A percentile compares a stretch with the other conserved stretches of the same genome.
These are phyloP conservation scores for Coemansia sp. DNA, from an alignment of 371 early-diverging fungal genomes.

Conservation along the genomic window DNA sequence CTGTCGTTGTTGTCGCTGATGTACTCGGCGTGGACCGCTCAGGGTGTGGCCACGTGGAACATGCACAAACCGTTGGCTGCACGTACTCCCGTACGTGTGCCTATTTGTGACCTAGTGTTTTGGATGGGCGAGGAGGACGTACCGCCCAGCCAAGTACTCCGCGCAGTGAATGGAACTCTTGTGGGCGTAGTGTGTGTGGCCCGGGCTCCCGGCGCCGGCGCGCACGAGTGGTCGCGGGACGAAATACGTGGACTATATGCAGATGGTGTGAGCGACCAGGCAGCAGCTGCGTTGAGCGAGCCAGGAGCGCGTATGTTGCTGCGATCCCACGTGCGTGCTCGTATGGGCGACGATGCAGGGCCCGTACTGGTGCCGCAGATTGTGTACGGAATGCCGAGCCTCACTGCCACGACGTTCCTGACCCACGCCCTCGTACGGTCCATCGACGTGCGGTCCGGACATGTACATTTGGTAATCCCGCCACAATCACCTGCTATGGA, in stretches of 20 bases:
- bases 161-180: conserved; percentile 58
- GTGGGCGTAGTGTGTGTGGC: conserved; percentile 56
- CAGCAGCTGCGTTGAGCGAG: conserved; percentile 27
- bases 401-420: conserved; percentile 29
- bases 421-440: conserved; percentile 46
- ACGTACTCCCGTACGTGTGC: conserved; percentile 42
- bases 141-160: conserved; percentile 54
- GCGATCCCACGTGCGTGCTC: conserved; percentile 12
- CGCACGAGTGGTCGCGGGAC: conserved; percentile 55
- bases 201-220: conserved; percentile 51
- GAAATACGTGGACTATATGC: conserved; percentile 52
- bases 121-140: conserved; percentile 54
- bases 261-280: conserved; percentile 26
- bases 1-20: conserved; percentile 54
- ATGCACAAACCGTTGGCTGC: conserved; percentile 43
- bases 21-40: conserved; percentile 5
- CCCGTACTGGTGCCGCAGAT: conserved; percentile 29
- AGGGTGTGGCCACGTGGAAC: not conserved
- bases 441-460: conserved; percentile 22
- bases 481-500: conserved; percentile 10
- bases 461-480: conserved; percentile 39
- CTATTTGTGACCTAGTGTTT: conserved; percentile 47
- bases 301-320: conserved; percentile 29
- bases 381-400: conserved; percentile 32
- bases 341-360: no score